Conservation (phyloP, 2,329 filamentous ascomycete genomes). For the Fusarium staphyleae region DNA sequence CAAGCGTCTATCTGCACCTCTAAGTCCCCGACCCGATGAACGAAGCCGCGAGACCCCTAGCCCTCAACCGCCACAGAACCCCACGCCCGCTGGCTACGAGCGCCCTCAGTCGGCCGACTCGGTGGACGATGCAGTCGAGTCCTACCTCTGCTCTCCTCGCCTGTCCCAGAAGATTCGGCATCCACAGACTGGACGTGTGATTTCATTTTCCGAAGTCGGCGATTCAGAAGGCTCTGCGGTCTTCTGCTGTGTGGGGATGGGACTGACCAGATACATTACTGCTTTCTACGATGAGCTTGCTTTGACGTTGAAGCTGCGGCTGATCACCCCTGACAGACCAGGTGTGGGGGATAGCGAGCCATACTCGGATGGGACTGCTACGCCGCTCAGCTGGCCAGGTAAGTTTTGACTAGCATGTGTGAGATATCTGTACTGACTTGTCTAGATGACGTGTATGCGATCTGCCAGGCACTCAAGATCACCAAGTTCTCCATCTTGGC, state of each 20-base stretch:
- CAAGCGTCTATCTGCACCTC: slow-evolving; percentile 62
- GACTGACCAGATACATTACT: slow-evolving; percentile 91
- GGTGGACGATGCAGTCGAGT: slow-evolving; percentile 85
- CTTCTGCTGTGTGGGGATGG: slow-evolving; percentile 98
- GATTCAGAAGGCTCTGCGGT: slow-evolving; percentile 91
- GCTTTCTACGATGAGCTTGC: slow-evolving; percentile 98
- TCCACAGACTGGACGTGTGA: slow-evolving; percentile 83
- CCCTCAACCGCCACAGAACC: slow-evolving; percentile 40
- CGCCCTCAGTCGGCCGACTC: slow-evolving; percentile 83
- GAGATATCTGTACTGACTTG: not conserved
- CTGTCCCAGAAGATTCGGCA: slow-evolving; percentile 88
- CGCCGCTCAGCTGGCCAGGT: slow-evolving; percentile 94
- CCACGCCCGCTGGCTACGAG: slow-evolving; percentile 65
- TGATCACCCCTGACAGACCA: slow-evolving; percentile 93
- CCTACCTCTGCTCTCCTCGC: slow-evolving; percentile 82
- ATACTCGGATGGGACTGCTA: slow-evolving; percentile 81
- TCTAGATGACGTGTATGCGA: slow-evolving; percentile 82
- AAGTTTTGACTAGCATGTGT: slow-evolving; percentile 46
- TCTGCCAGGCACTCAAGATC: slow-evolving; percentile 90
- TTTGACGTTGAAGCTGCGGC: slow-evolving; percentile 81
- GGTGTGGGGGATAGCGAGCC: slow-evolving; percentile 92
- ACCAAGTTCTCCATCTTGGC: slow-evolving; percentile 96
- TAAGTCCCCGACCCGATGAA: slow-evolving; percentile 53
- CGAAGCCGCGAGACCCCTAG: slow-evolving; percentile 38
- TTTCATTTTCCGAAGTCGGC: slow-evolving; percentile 96